Percentiles rank a stretch among this genome's conserved stretches.
Evolutionary conservation across 1,284 basidiomycete genomes (phyloP).

Genomic region (Apiotrichum gamsii): DNA sequence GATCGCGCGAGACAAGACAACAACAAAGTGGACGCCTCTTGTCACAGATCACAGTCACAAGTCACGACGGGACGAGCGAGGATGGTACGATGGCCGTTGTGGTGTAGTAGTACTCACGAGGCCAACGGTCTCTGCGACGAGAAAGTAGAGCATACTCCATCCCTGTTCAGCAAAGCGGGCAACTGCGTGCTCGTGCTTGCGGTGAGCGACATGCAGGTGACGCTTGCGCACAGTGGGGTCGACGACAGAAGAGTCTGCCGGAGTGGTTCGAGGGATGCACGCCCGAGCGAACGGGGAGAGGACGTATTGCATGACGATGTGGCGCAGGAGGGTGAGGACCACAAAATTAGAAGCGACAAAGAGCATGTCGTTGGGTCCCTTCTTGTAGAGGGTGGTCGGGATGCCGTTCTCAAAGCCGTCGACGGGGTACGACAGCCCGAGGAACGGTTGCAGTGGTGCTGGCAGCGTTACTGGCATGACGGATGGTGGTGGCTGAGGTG

Average conservation of each 20-base stretch:
- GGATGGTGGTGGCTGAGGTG: not conserved
- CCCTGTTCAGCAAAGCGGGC: conserved; percentile 90
- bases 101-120: conserved; percentile 68
- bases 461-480: not conserved
- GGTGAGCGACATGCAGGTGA: not conserved
- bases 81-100: no score
- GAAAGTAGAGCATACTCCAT: conserved; percentile 79
- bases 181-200: conserved; percentile 57
- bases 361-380: conserved; percentile 64
- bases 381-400: conserved; percentile 51
- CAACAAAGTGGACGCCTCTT: no score
- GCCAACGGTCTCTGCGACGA: conserved; percentile 68
- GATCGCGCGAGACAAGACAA: no score
- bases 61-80: no score
- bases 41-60: no score
- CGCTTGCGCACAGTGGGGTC: conserved; percentile 3
- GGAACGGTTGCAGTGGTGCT: conserved; percentile 54
- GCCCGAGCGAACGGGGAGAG: conserved; percentile 56
- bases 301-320: conserved; percentile 62
- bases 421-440: conserved; percentile 66
- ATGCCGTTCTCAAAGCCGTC: conserved; percentile 43
- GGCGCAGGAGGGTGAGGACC: conserved; percentile 70
- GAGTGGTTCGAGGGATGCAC: not conserved
- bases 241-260: no score
- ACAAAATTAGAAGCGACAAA: conserved; percentile 67